Evolutionary conservation across 2,329 filamentous ascomycete genomes (phyloP).

Genomic region (Teratosphaeria viscida): DNA sequence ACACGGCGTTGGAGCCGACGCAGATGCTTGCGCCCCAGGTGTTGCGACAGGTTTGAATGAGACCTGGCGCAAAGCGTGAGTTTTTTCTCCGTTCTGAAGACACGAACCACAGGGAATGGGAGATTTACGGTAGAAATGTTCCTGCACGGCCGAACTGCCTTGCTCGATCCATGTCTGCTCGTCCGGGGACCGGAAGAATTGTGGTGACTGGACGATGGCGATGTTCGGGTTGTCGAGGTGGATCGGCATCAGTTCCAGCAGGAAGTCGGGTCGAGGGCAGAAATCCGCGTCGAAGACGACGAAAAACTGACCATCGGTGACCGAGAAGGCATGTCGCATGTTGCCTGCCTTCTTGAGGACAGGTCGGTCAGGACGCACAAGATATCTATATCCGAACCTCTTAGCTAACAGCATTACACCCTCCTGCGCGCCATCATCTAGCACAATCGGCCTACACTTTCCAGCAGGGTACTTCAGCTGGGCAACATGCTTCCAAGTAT

Average conservation of each 20-base stretch:
- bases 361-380: neutral
- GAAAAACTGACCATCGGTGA: neutral
- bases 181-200: neutral
- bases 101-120: too few relatives aligned
- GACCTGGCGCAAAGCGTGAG: too few relatives aligned
- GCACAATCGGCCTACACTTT: neutral
- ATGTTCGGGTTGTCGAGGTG: neutral
- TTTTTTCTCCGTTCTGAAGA: too few relatives aligned
- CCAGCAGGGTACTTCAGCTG: neutral
- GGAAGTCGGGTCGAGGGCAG: neutral
- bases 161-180: neutral
- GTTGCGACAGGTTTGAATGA: neutral
- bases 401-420: neutral
- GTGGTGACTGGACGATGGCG: neutral
- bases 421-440: neutral
- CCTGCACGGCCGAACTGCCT: neutral
- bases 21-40: neutral
- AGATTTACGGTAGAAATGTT: neutral
- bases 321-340: neutral
- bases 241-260: neutral
- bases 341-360: neutral
- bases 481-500: neutral
- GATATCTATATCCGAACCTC: neutral
- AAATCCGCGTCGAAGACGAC: neutral
- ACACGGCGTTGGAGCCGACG: neutral